A percentile compares a stretch with the other conserved stretches of the same genome.
phyloP scores from a whole-genome alignment of 2,329 filamentous ascomycete species.

The Phialophora verrucosa region DNA sequence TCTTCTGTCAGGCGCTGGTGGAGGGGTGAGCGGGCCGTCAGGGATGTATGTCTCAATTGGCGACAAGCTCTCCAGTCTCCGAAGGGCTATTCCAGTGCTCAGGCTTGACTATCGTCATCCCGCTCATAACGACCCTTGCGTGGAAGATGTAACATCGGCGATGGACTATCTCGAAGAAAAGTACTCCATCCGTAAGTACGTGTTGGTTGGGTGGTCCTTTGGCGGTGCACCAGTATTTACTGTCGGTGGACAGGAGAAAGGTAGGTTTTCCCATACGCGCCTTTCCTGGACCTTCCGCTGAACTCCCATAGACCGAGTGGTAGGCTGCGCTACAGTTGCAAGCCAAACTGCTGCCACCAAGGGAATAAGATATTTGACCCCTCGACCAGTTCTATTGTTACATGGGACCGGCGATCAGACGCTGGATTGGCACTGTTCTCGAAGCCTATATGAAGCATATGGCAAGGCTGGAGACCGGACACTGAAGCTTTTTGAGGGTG shows the following conservation, averaged over 20 bases:
- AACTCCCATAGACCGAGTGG: conserved; percentile 38
- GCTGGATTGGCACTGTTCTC: conserved; percentile 44
- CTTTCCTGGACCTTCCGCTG: not conserved
- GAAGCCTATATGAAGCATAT: conserved; percentile 48
- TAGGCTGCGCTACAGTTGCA: conserved; percentile 49
- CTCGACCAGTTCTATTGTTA: conserved; percentile 46
- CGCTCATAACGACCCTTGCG: conserved; percentile 46
- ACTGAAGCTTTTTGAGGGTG: conserved; percentile 49
- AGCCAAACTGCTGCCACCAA: conserved; percentile 48
- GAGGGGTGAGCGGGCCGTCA: conserved; percentile 50
- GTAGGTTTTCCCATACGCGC: not conserved
- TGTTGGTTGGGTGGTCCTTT: conserved; percentile 53
- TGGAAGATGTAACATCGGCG: conserved; percentile 46
- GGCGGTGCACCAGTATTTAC: conserved; percentile 48
- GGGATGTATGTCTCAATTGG: conserved; percentile 51
- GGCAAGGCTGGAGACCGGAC: conserved; percentile 43
- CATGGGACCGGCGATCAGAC: conserved; percentile 50
- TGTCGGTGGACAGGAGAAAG: conserved; percentile 31
- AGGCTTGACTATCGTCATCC: conserved; percentile 51
- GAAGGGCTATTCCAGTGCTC: conserved; percentile 48
- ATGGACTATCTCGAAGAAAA: conserved; percentile 46
- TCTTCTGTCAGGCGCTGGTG: conserved; percentile 45
- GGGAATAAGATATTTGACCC: conserved; percentile 18
- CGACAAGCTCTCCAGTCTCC: conserved; percentile 49
- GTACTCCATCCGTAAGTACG: conserved; percentile 45